phyloP scores from a whole-genome alignment of 208 protist species.

The Leishmania aethiopica region DNA sequence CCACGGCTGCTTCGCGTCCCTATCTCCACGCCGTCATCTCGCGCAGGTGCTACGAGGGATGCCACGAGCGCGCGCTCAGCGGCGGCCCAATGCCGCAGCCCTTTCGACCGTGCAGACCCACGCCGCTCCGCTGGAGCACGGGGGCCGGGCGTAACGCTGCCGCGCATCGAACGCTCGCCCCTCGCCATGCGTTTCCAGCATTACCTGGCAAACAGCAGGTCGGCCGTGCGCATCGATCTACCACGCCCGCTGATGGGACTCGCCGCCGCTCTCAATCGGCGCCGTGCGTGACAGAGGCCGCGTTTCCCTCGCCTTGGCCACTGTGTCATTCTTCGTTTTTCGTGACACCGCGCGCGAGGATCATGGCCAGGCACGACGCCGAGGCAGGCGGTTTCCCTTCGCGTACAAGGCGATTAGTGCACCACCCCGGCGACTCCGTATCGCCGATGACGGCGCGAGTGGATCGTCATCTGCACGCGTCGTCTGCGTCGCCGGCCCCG shows the following conservation, averaged over 20 bases:
- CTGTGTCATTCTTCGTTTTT: neutral
- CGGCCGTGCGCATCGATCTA: neutral
- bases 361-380: neutral
- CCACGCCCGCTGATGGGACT: neutral
- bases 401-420: neutral
- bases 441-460: neutral
- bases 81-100: neutral
- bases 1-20: neutral
- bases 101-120: neutral
- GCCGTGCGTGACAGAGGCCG: neutral
- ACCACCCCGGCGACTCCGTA: neutral
- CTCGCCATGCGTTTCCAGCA: neutral
- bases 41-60: neutral
- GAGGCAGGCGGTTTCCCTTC: neutral
- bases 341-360: constrained; percentile 11
- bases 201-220: neutral
- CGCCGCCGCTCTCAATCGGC: neutral
- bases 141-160: neutral
- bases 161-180: neutral
- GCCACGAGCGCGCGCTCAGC: neutral
- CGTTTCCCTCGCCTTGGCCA: constrained; percentile 16
- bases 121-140: neutral
- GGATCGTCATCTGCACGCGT: neutral
- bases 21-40: neutral
- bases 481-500: neutral